Conservation (phyloP, 208 protist genomes). For the Naegleria fowleri region DNA sequence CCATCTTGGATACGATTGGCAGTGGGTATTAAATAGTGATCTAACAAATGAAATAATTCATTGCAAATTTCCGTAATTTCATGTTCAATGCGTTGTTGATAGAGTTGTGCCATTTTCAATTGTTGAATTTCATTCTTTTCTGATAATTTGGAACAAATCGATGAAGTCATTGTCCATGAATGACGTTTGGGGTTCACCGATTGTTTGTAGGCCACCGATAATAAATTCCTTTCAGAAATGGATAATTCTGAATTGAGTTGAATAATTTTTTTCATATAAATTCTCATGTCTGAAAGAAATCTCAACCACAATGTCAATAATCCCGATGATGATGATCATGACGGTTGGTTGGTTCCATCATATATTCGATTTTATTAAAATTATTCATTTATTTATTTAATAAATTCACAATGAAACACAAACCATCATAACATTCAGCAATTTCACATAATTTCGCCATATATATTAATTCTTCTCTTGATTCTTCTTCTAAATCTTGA, state of each 20-base stretch:
- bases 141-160: constrained; percentile 91
- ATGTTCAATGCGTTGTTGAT: neutral
- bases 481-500: too few relatives aligned
- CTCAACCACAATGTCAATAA: too few relatives aligned
- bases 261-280: constrained; percentile 94
- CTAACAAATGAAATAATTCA: neutral
- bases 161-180: constrained; percentile 94
- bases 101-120: neutral
- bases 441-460: too few relatives aligned
- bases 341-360: too few relatives aligned
- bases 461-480: too few relatives aligned
- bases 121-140: constrained; percentile 40
- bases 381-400: too few relatives aligned
- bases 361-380: too few relatives aligned
- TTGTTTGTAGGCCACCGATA: constrained; percentile 99
- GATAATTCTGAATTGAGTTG: constrained; percentile 82
- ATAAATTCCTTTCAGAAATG: constrained; percentile 97
- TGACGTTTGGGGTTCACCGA: constrained; percentile 96
- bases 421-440: too few relatives aligned
- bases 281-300: constrained; percentile 91
- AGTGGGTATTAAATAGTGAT: neutral
- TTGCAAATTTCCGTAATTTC: neutral
- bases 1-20: neutral
- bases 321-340: too few relatives aligned
- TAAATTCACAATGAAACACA: too few relatives aligned